Percentiles rank a stretch among this genome's conserved stretches.
Evolutionary conservation across 192 early-diverging fungal genomes (phyloP).

Genomic region (Rhizoclosmatium sp.): DNA sequence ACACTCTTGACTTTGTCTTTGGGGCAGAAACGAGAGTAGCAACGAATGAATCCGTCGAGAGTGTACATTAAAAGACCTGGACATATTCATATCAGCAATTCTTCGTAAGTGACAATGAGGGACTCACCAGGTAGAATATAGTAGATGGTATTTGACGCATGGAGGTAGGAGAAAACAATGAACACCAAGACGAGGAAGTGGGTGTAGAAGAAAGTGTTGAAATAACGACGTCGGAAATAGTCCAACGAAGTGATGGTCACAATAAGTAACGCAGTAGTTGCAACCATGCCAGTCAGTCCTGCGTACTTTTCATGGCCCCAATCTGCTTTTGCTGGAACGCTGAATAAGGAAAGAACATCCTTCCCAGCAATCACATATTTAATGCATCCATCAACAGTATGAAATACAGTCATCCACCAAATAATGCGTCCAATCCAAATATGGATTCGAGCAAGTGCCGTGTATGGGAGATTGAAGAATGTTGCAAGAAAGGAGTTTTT

Average conservation of each 20-base stretch:
- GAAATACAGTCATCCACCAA: conserved; percentile 12
- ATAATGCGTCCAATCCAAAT: conserved; percentile 43
- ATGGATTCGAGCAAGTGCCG: conserved; percentile 26
- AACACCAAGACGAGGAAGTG: conserved; percentile 41
- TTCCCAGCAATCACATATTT: not conserved
- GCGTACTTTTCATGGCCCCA: conserved; percentile 10
- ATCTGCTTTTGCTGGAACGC: not conserved
- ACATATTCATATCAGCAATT: not conserved
- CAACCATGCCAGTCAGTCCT: not conserved
- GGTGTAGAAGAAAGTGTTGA: conserved; percentile 42
- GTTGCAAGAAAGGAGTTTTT: conserved; percentile 29
- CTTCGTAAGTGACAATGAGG: not conserved
- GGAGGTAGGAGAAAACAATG: conserved; percentile 47
- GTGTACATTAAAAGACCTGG: conserved; percentile 27
- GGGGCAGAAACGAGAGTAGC: not conserved
- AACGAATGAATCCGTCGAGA: conserved; percentile 12
- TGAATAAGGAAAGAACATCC: not conserved
- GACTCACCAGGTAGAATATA: conserved; percentile 42
- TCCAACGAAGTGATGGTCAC: conserved; percentile 34
- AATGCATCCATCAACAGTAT: conserved; percentile 6
- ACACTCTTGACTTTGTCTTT: not conserved
- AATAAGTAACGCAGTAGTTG: conserved; percentile 7
- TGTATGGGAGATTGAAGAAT: conserved; percentile 36
- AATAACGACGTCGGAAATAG: conserved; percentile 34
- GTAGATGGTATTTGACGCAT: conserved; percentile 42